These are phyloP conservation scores for Urochloa ruziziensis DNA, from an alignment of 176 grass and related monocot genomes.

Conservation along the genomic window DNA sequence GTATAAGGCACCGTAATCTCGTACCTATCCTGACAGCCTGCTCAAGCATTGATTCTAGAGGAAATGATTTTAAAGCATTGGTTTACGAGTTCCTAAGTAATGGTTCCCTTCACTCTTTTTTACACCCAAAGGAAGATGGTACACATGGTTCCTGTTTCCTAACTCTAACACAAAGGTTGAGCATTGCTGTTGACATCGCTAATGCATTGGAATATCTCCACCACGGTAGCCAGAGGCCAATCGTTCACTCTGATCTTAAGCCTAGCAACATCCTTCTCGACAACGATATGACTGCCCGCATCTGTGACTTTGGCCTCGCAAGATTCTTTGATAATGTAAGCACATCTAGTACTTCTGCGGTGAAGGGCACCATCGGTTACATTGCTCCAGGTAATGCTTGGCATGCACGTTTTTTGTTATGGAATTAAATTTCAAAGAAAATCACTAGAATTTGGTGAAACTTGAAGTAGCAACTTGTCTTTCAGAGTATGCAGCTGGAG, in stretches of 20 bases:
- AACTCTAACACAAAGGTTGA: conserved; percentile 21
- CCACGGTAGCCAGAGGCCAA: conserved; percentile 9
- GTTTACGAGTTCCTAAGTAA: conserved; percentile 35
- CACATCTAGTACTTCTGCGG: background rate
- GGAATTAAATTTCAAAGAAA: background rate
- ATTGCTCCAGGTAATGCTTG: conserved; percentile 15
- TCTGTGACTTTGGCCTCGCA: conserved; percentile 38
- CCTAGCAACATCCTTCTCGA: conserved; percentile 25
- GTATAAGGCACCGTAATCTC: conserved; percentile 40
- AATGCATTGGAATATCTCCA: conserved; percentile 41
- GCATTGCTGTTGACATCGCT: conserved; percentile 30
- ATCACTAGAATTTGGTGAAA: background rate
- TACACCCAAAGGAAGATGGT: conserved; percentile 8
- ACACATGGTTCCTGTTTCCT: background rate
- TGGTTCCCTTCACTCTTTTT: conserved; percentile 8
- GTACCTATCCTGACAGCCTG: conserved; percentile 32
- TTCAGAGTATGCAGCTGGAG: conserved; percentile 8
- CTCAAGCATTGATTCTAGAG: conserved; percentile 23
- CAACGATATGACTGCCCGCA: conserved; percentile 12
- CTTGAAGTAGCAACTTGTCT: background rate
- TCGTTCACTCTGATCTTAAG: conserved; percentile 37
- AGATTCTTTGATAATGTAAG: conserved; percentile 3
- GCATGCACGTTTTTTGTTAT: background rate
- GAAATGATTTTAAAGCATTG: conserved; percentile 44
- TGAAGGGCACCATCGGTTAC: conserved; percentile 23